Evolutionary conservation across 176 grass and related monocot genomes (phyloP), one percentile per base, ranked within the genome.

Genomic region (Eleusine coracana): DNA sequence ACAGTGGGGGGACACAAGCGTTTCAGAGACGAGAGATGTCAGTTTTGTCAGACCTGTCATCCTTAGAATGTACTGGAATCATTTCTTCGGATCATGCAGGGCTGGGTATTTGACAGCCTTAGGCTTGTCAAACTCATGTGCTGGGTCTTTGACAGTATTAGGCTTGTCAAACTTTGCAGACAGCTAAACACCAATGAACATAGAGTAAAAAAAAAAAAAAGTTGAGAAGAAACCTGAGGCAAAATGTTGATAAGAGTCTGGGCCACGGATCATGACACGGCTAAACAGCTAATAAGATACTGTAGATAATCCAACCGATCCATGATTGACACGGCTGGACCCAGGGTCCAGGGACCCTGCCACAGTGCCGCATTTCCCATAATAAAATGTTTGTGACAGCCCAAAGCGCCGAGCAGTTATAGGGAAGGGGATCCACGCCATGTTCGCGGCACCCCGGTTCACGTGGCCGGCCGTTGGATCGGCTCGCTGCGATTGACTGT

Each of bases 241-340:
- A 69, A 80, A 48, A 54, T 40, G 79, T 12, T 63, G 46, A 25
- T n/a, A 23, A 21, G 38, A 29, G 10, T 10, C 37, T 15, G 67
- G 42, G 10, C 42, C 55, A 64, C 27, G 46, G 29, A 38, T 38
- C 65, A 37, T 71, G 73, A 31, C 56, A 29, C 34, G 21, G 31
- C 14, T n/a, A n/a, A 46, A 68, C 31, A 23, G 52, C 62, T 79
- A 25, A 25, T 61, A 61, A 34, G 31, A 34, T 34, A n/a, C n/a
- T n/a, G n/a, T n/a, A 21, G 29, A 13, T 2, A 16, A 28, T 46
- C 39, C 23, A 64, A 31, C 40, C 41, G 15, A 42, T 31, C 69
- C 79, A 82, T 86, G 74, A 90, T 90, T 82, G 83, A 31, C 73
- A 67, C 17, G 83, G 44, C 51, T 25, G 71, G 86, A 74, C 81